Base-by-base conservation (phyloP, 768 basidiomycete genomes). In the Kwoniella sp. region DNA sequence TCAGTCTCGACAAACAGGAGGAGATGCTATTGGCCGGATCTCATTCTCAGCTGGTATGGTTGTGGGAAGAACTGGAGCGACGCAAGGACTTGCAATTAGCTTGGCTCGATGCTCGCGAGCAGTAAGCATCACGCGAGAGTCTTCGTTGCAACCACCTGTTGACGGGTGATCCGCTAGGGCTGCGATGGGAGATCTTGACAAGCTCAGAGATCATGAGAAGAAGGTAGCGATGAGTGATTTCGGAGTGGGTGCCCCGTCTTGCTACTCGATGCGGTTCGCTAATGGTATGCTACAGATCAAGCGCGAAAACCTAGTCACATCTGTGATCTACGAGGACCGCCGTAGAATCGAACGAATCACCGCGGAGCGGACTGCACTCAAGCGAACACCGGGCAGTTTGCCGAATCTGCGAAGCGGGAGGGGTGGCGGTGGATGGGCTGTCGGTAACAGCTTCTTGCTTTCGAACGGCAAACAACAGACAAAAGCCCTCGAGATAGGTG, bases 361-460 rank as follows among this genome's bases (percentile, higher is more conserved):
- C 12, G 42, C 46, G 7, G 60, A 64, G 36, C 42, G 52, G 8
- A 50, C 23, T 9, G 28, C 26, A 2, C 46, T 62, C 28, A 56
- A 48, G 19, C 50, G 56, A 1, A 25, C 19, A 10, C 50, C 59
- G n/a, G 22, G 19, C 25, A 48, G 25, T 6, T 29, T 33, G 25
- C 57, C 57, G 3, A 34, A 9, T 6, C 27, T 60, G 2, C 55
- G 60, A 7, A 53, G 39, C 31, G 63, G 63, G 9, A 32, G 50
- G 8, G 66, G 63, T 23, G 66, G 58, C 7, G 66, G 63, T 10
- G 66, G 66, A 7, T 68, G 66, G 66, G 28, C 20, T 8, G 22
- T 64, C 20, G 40, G 55, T 29, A 51, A 48, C 27, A 43, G 46
- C 2, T n/a, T 44, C 28, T 43, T 64, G 17, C 27, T 65, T 17